These are phyloP conservation scores for Thalassiosira delicatula DNA, from an alignment of 352 stramenopile species.

Conservation along the genomic window DNA sequence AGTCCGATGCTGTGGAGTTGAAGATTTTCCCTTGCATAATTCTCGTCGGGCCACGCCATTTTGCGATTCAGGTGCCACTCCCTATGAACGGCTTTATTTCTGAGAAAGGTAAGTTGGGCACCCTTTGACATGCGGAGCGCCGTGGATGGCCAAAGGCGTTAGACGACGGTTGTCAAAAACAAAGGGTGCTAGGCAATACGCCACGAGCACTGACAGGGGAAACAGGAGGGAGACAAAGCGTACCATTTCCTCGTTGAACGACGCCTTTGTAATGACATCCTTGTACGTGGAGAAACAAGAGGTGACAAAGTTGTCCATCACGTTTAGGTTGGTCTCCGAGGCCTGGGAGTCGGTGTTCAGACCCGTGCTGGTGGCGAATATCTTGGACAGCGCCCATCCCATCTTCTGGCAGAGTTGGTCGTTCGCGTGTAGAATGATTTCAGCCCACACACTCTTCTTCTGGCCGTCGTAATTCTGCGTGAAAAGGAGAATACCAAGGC, in stretches of 20 bases:
- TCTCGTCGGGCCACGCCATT: constrained; percentile 58
- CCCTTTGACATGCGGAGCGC: not conserved
- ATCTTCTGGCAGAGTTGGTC: constrained; percentile 76
- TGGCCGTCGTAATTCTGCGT: constrained; percentile 30
- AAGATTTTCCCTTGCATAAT: constrained; percentile 51
- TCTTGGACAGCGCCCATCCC: constrained; percentile 70
- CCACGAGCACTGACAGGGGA: not conserved
- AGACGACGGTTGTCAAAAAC: not conserved
- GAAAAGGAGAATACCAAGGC: not conserved
- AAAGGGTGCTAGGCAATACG: not conserved
- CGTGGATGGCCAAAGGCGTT: not conserved
- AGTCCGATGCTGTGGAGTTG: constrained; percentile 76
- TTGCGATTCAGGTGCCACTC: constrained; percentile 26
- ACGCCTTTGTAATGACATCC: constrained; percentile 55
- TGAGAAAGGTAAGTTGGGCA: constrained; percentile 34
- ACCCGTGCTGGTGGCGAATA: constrained; percentile 65
- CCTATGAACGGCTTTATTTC: constrained; percentile 34
- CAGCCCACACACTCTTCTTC: constrained; percentile 37
- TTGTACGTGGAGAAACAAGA: constrained; percentile 64
- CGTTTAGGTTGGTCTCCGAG: constrained; percentile 46
- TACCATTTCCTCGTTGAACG: constrained; percentile 62
- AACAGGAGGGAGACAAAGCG: not conserved
- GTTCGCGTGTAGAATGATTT: constrained; percentile 51
- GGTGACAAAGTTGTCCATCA: constrained; percentile 51
- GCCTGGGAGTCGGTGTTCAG: constrained; percentile 26